A percentile compares a stretch with the other conserved stretches of the same genome.
Evolutionary conservation across 306 rosid species (phyloP).

Genomic region (Comarum palustre): DNA sequence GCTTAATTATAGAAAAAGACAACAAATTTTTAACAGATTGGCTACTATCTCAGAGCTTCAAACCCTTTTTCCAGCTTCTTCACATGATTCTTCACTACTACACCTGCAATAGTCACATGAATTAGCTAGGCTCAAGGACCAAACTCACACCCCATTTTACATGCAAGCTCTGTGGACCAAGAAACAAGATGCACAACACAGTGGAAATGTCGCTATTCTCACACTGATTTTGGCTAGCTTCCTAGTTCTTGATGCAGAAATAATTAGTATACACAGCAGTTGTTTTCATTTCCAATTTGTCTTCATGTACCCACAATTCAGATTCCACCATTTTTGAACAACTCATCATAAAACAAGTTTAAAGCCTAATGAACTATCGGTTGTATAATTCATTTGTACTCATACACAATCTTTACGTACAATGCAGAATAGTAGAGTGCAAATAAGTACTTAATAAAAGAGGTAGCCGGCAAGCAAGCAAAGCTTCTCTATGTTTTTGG

Average conservation of each 20-base stretch:
- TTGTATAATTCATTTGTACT: not conserved
- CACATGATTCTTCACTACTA: conserved; percentile 66
- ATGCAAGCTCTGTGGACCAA: conserved; percentile 12
- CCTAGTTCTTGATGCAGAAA: not conserved
- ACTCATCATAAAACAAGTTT: not conserved
- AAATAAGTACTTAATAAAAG: not conserved
- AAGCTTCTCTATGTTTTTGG: not conserved
- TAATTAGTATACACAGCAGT: not conserved
- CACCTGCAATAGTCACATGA: conserved; percentile 61
- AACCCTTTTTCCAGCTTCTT: conserved; percentile 52
- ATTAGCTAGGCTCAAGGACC: conserved; percentile 23
- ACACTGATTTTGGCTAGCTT: not conserved
- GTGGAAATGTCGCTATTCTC: not conserved
- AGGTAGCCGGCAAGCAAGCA: not conserved
- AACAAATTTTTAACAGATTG: conserved; percentile 46
- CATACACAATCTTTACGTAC: not conserved
- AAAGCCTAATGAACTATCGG: not conserved
- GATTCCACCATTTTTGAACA: conserved; percentile 1
- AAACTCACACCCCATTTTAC: conserved; percentile 11
- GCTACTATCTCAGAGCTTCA: conserved; percentile 46
- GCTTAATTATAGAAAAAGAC: conserved; percentile 33
- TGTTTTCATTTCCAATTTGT: not conserved
- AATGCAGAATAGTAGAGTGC: not conserved
- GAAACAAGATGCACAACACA: not conserved
- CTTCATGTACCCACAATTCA: not conserved